These are phyloP conservation scores for Arachis hypogaea DNA, from an alignment of 306 rosid species.

Conservation along the genomic window DNA sequence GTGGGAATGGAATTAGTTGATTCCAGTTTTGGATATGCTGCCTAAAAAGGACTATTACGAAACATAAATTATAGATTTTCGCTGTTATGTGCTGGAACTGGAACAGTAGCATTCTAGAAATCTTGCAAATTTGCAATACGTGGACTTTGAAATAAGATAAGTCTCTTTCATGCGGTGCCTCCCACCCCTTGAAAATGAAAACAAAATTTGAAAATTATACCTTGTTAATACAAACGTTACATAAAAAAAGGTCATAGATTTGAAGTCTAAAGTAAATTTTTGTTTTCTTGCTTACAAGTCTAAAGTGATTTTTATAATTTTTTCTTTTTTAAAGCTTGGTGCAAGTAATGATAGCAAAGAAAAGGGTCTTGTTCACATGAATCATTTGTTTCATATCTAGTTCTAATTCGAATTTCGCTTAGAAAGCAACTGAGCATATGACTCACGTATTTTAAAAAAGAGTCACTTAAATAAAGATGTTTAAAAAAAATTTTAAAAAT, in stretches of 20 bases:
- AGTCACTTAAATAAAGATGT: no score
- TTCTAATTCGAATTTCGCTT: neutral
- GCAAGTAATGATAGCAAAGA: no score
- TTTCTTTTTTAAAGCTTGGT: no score
- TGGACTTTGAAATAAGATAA: constrained; percentile 15
- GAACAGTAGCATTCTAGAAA: constrained; percentile 33
- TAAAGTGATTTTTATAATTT: no score
- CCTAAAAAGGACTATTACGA: constrained; percentile 9
- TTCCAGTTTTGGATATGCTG: constrained; percentile 34
- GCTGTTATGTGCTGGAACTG: constrained; percentile 33
- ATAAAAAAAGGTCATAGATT: neutral
- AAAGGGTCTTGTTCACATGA: neutral
- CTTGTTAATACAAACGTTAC: constrained; percentile 26
- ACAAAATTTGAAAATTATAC: constrained; percentile 22
- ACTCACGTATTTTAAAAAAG: no score
- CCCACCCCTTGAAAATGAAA: constrained; percentile 34
- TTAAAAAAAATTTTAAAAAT: no score
- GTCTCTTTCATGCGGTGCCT: constrained; percentile 21
- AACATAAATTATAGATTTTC: no score
- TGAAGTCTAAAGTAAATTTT: constrained; percentile 30
- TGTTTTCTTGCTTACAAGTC: constrained; percentile 4
- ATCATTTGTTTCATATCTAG: neutral
- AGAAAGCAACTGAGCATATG: no score
- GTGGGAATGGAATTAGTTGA: constrained; percentile 41
- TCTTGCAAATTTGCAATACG: neutral